Evolutionary conservation across 495 filamentous ascomycete species (phyloP).

Genomic region (Pyronema omphalodes): DNA sequence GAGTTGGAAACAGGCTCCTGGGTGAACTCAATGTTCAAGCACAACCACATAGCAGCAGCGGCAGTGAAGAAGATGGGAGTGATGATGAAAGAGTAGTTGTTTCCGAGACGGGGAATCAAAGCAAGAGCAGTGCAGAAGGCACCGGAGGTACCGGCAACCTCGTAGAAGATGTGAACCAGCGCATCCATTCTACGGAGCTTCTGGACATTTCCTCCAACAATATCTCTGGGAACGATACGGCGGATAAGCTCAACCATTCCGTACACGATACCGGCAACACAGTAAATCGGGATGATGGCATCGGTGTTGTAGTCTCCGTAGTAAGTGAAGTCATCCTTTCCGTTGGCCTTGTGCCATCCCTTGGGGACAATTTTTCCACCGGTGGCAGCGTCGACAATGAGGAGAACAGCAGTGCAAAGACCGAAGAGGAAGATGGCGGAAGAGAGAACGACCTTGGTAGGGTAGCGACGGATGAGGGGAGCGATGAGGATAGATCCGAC

Average conservation of each 20-base stretch:
- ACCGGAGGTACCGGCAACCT: conserved; percentile 29
- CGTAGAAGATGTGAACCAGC: conserved; percentile 32
- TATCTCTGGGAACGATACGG: conserved; percentile 30
- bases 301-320: conserved; percentile 30
- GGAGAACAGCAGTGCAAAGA: conserved; percentile 25
- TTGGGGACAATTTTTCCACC: conserved; percentile 27
- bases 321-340: conserved; percentile 26
- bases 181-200: conserved; percentile 31
- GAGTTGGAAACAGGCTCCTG: conserved; percentile 3
- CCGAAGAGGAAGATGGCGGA: conserved; percentile 27
- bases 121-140: conserved; percentile 29
- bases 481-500: conserved; percentile 32
- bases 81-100: conserved; percentile 31
- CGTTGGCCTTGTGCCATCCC: conserved; percentile 16
- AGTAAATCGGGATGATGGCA: conserved; percentile 30
- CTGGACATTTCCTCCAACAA: conserved; percentile 30
- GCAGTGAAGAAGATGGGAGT: conserved; percentile 28
- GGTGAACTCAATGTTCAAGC: conserved; percentile 26
- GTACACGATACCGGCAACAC: conserved; percentile 24
- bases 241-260: conserved; percentile 35
- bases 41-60: conserved; percentile 26
- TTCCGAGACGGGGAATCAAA: conserved; percentile 28
- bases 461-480: conserved; percentile 28
- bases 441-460: conserved; percentile 27
- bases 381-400: conserved; percentile 28